These are phyloP conservation scores for Huntiella abstrusa DNA, from an alignment of 2,329 filamentous ascomycete genomes.

Conservation along the genomic window DNA sequence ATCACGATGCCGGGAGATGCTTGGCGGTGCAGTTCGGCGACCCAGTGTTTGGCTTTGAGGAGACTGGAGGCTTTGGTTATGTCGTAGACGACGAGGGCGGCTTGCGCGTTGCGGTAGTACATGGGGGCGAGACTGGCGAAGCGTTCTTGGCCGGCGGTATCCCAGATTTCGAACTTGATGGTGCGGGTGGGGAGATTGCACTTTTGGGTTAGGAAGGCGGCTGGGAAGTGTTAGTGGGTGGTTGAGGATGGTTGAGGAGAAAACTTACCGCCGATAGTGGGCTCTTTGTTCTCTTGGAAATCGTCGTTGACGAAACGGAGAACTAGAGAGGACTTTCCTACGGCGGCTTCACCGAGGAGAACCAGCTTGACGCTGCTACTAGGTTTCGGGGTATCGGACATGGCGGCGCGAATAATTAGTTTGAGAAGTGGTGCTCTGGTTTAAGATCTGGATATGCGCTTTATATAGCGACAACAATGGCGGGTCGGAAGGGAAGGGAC, in stretches of 20 bases:
- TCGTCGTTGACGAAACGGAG: constrained; percentile 98
- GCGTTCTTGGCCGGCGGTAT: constrained; percentile 92
- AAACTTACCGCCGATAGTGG: constrained; percentile 79
- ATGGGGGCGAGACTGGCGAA: constrained; percentile 93
- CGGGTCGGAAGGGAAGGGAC: no score
- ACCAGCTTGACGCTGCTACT: constrained; percentile 99
- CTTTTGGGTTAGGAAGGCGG: constrained; percentile 96
- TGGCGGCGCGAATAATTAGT: constrained; percentile 11
- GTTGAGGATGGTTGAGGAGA: constrained; percentile 5
- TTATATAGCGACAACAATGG: no score
- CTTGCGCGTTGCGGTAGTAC: constrained; percentile 99
- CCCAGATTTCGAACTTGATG: constrained; percentile 93
- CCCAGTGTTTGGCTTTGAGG: constrained; percentile 96
- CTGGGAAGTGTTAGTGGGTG: constrained; percentile 26
- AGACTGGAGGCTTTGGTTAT: constrained; percentile 91
- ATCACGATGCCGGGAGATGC: constrained; percentile 94
- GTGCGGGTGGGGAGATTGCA: constrained; percentile 86
- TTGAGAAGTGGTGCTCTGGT: constrained; percentile 5
- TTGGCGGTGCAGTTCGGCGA: constrained; percentile 90
- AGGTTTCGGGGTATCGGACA: constrained; percentile 51
- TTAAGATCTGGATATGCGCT: constrained; percentile 6
- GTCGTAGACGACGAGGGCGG: constrained; percentile 94
- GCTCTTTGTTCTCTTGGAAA: constrained; percentile 99
- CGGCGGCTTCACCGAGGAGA: constrained; percentile 87
- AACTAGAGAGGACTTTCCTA: constrained; percentile 98